Evolutionary conservation across 139 green algal species (phyloP).

Genomic region (Micractinium conductrix): DNA sequence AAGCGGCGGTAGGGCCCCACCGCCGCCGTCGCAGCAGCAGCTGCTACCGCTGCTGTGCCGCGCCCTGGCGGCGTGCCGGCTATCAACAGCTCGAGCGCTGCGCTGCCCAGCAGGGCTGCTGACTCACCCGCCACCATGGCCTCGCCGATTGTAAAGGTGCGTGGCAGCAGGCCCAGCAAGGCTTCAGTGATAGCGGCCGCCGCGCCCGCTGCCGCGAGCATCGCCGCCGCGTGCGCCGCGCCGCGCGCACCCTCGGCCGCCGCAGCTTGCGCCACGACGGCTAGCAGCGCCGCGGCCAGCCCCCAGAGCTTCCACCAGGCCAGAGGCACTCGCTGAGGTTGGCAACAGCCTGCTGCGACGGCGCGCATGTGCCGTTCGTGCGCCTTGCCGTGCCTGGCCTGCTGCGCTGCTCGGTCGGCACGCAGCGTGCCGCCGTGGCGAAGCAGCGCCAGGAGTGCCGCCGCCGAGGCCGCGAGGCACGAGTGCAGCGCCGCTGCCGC

Average conservation of each 20-base stretch:
- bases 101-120: neutral
- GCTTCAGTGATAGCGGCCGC: neutral
- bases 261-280: neutral
- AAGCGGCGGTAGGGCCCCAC: neutral
- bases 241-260: neutral
- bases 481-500: neutral
- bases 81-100: neutral
- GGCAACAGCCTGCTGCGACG: neutral
- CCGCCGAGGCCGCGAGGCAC: neutral
- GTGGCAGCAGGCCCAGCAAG: conserved; percentile 2
- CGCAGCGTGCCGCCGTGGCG: neutral
- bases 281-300: neutral
- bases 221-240: neutral
- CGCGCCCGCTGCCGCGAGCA: neutral
- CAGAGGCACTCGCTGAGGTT: too few relatives aligned
- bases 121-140: conserved; percentile 27
- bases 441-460: neutral
- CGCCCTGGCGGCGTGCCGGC: neutral
- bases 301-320: neutral
- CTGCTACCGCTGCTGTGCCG: neutral
- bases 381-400: too few relatives aligned
- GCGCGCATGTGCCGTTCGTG: too few relatives aligned
- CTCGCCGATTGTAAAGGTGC: conserved; percentile 36
- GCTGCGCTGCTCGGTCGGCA: neutral
- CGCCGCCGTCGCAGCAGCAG: neutral